A percentile compares a stretch with the other conserved stretches of the same genome.
phyloP scores from a whole-genome alignment of 2,329 filamentous ascomycete species.

The Clonostachys rosea region DNA sequence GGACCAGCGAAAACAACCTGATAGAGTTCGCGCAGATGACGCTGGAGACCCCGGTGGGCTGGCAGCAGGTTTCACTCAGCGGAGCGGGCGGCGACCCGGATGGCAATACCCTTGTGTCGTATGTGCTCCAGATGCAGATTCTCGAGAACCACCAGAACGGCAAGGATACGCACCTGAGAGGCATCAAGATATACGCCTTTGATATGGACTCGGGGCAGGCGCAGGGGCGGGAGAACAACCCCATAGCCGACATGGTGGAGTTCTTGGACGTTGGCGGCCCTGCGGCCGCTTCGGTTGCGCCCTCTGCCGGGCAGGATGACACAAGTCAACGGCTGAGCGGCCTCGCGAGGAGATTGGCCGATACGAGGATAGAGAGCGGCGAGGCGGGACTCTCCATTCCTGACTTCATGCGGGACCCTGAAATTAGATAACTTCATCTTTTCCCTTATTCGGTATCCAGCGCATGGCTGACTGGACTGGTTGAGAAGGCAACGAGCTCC shows the following conservation, averaged over 20 bases:
- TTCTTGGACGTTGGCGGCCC: slow-evolving; percentile 7
- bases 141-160: slow-evolving; percentile 98
- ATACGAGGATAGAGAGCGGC: slow-evolving; percentile 20
- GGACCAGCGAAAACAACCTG: slow-evolving; percentile 86
- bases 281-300: neutral
- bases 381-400: slow-evolving; percentile 28
- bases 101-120: slow-evolving; percentile 76
- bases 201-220: slow-evolving; percentile 41
- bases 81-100: slow-evolving; percentile 54
- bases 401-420: slow-evolving; percentile 36
- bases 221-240: slow-evolving; percentile 27
- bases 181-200: slow-evolving; percentile 77
- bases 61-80: slow-evolving; percentile 74
- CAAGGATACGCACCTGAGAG: slow-evolving; percentile 96
- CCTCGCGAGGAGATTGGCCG: slow-evolving; percentile 16
- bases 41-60: slow-evolving; percentile 76
- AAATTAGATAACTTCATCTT: slow-evolving; percentile 23
- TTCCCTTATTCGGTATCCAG: neutral
- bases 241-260: slow-evolving; percentile 18
- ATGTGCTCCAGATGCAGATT: slow-evolving; percentile 85
- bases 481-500: too few relatives aligned
- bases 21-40: slow-evolving; percentile 81
- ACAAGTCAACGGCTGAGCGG: slow-evolving; percentile 14
- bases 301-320: slow-evolving; percentile 5
- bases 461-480: neutral